These are phyloP conservation scores for Kodamaea kaohsiungensis DNA, from an alignment of 805 yeast genomes.

Conservation along the genomic window DNA sequence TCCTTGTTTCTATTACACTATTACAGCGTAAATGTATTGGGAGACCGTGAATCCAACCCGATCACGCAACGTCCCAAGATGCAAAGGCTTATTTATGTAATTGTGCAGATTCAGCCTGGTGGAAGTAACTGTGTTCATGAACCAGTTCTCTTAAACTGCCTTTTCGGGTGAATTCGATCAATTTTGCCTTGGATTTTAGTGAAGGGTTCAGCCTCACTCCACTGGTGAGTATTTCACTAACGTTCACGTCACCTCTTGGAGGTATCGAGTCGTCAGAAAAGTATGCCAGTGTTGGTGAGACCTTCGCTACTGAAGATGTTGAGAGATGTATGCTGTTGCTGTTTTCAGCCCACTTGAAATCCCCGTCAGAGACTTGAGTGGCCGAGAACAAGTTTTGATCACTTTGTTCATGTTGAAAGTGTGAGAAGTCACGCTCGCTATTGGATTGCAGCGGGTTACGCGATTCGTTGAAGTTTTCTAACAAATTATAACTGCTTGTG, in stretches of 20 bases:
- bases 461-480: conserved; percentile 21
- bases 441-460: conserved; percentile 17
- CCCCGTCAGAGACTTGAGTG: conserved; percentile 28
- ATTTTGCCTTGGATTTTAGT: conserved; percentile 33
- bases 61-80: not conserved
- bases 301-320: conserved; percentile 1
- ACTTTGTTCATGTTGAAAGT: conserved; percentile 11
- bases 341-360: conserved; percentile 29
- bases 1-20: not conserved
- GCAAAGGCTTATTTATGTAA: conserved; percentile 1
- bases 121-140: conserved; percentile 29
- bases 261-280: conserved; percentile 9
- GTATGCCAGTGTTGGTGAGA: conserved; percentile 6
- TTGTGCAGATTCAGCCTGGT: conserved; percentile 24
- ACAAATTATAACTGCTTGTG: conserved; percentile 18
- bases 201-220: conserved; percentile 3
- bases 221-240: conserved; percentile 2
- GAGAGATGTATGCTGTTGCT: conserved; percentile 3
- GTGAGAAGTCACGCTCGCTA: conserved; percentile 16
- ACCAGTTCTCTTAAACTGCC: conserved; percentile 44
- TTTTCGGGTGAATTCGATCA: conserved; percentile 49
- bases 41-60: not conserved
- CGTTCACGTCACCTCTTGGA: conserved; percentile 6
- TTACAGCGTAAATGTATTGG: not conserved
- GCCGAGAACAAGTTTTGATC: conserved; percentile 27